phyloP scores from a whole-genome alignment of 2,329 filamentous ascomycete species.

The Leptographium flavum region DNA sequence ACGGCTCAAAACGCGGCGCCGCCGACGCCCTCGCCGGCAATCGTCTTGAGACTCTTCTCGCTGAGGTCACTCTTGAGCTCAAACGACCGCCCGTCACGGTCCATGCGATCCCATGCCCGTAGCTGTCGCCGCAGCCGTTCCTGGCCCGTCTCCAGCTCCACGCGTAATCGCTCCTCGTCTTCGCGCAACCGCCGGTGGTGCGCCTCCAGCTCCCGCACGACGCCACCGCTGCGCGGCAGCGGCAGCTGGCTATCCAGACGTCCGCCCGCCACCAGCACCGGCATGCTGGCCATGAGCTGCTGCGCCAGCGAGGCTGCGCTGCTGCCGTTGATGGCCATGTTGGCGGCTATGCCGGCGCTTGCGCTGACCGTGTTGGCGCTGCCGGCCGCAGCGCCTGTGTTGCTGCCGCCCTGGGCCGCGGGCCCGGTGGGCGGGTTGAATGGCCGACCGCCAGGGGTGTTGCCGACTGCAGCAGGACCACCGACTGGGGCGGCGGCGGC shows the following conservation, averaged over 20 bases:
- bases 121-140: conserved; percentile 39
- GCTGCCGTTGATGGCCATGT: too few species aligned
- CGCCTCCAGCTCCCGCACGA: conserved; percentile 38
- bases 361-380: background rate
- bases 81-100: conserved; percentile 38
- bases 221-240: conserved; percentile 28
- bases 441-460: conserved; percentile 15
- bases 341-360: background rate
- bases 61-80: conserved; percentile 42
- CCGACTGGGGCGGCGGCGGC: conserved; percentile 16
- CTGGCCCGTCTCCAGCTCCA: conserved; percentile 37
- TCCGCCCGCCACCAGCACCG: conserved; percentile 35
- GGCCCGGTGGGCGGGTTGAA: conserved; percentile 47
- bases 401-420: conserved; percentile 16
- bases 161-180: conserved; percentile 42
- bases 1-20: conserved; percentile 40
- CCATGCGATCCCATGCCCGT: conserved; percentile 37
- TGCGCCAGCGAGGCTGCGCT: conserved; percentile 28
- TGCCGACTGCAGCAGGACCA: background rate
- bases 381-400: background rate
- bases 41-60: conserved; percentile 40
- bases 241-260: conserved; percentile 36
- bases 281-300: conserved; percentile 34
- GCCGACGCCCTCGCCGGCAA: conserved; percentile 40
- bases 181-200: conserved; percentile 39